Evolutionary conservation across 129 eudicot species (phyloP).

Genomic region (Flaveria robusta): DNA sequence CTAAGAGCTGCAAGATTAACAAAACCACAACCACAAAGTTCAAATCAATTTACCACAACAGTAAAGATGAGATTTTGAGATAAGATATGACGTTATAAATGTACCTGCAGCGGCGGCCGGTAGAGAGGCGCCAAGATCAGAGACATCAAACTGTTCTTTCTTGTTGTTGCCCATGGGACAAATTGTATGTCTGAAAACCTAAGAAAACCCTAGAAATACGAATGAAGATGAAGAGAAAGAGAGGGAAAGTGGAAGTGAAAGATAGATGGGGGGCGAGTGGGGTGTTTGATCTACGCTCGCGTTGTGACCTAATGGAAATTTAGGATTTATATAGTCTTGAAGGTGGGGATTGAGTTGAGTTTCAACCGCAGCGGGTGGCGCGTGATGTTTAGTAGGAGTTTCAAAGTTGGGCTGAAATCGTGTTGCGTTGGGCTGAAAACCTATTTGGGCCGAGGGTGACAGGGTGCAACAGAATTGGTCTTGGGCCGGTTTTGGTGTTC

Average conservation of each 20-base stretch:
- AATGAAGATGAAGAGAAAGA: slow-evolving; percentile 24
- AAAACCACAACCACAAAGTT: background rate
- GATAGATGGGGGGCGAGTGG: slow-evolving; percentile 16
- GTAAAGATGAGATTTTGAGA: background rate
- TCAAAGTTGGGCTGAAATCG: background rate
- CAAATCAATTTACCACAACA: background rate
- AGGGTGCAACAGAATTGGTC: too few species aligned
- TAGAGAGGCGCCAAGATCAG: slow-evolving; percentile 67
- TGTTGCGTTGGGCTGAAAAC: background rate
- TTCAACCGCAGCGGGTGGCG: background rate
- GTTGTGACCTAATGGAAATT: slow-evolving; percentile 19
- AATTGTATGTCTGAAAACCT: too few species aligned
- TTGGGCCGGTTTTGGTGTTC: too few species aligned
- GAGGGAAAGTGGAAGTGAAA: slow-evolving; percentile 35
- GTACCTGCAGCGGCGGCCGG: slow-evolving; percentile 80
- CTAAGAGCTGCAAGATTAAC: slow-evolving; percentile 51
- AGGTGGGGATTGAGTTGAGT: background rate
- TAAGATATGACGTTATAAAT: background rate
- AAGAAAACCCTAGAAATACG: slow-evolving; percentile 17
- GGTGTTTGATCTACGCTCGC: slow-evolving; percentile 26
- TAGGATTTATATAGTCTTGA: slow-evolving; percentile 19
- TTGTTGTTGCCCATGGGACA: slow-evolving; percentile 46
- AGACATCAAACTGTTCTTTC: slow-evolving; percentile 55
- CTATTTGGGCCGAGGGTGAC: too few species aligned
- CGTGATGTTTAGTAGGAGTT: background rate